These are phyloP conservation scores for Diplodia seriata DNA, from an alignment of 2,329 filamentous ascomycete genomes.

Conservation along the genomic window DNA sequence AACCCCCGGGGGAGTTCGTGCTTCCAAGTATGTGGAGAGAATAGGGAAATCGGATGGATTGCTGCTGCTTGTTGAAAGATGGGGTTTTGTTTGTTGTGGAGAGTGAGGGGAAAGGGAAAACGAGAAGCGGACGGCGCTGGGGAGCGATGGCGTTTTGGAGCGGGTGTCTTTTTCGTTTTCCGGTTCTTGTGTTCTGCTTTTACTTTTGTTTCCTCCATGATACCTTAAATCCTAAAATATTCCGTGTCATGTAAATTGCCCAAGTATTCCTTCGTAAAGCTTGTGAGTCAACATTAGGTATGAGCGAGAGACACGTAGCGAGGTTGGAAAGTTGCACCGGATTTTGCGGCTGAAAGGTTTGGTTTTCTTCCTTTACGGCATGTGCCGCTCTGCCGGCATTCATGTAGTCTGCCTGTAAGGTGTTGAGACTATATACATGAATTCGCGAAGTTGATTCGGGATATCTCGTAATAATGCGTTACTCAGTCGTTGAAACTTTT, in stretches of 20 bases:
- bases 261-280: not conserved
- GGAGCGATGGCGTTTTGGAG: not conserved
- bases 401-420: not conserved
- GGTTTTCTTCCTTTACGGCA: slow-evolving; percentile 14
- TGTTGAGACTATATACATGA: slow-evolving; percentile 14
- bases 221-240: no score
- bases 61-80: no score
- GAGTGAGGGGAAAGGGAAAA: not conserved
- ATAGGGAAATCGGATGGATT: no score
- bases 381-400: slow-evolving; percentile 9
- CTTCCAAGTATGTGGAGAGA: no score
- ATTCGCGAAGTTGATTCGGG: slow-evolving; percentile 33
- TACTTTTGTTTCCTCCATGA: not conserved
- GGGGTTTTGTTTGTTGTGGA: not conserved
- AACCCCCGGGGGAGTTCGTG: no score
- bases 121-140: not conserved
- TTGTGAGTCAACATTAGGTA: not conserved
- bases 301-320: no score
- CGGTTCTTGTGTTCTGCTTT: not conserved
- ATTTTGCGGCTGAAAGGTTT: slow-evolving; percentile 5
- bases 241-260: not conserved
- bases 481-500: slow-evolving; percentile 32
- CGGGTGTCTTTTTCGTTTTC: not conserved
- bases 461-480: slow-evolving; percentile 21
- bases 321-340: no score